phyloP scores from a whole-genome alignment of 345 rosid species.

The Aquilaria malaccensis region DNA sequence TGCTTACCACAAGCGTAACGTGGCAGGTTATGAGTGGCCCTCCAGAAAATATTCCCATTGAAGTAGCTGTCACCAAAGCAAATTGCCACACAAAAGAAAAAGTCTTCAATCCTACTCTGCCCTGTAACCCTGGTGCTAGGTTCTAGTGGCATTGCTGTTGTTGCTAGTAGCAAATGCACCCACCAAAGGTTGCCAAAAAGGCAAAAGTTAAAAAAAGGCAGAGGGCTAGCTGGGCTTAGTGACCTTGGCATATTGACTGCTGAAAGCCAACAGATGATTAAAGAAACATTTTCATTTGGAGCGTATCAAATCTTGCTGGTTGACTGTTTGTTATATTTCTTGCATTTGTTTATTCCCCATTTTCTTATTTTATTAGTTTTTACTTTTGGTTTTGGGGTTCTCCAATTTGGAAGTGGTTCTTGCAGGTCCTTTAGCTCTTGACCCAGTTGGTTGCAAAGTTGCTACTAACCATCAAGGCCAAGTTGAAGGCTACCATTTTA shows the following conservation, averaged over 20 bases:
- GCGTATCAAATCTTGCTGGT: no score
- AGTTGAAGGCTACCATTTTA: no score
- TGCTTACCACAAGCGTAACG: not conserved
- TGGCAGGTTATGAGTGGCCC: conserved; percentile 9
- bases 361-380: no score
- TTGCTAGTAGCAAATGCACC: conserved; percentile 10
- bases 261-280: conserved; percentile 6
- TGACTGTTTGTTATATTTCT: no score
- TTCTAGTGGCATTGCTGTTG: conserved; percentile 6
- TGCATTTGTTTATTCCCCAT: no score
- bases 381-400: no score
- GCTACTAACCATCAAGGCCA: no score
- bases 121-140: not conserved
- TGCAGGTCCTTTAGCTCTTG: no score
- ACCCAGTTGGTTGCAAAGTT: no score
- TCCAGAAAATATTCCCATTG: conserved; percentile 7
- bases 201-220: conserved; percentile 12
- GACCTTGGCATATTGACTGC: conserved; percentile 21
- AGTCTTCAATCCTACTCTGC: not conserved
- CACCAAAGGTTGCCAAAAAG: conserved; percentile 18
- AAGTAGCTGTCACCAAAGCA: conserved; percentile 11
- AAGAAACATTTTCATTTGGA: no score
- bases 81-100: not conserved
- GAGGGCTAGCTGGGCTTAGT: conserved; percentile 12
- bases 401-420: no score